Percentiles rank a stretch among this genome's conserved stretches.
Evolutionary conservation across 129 eudicot species (phyloP).

Genomic region (Silybum marianum): DNA sequence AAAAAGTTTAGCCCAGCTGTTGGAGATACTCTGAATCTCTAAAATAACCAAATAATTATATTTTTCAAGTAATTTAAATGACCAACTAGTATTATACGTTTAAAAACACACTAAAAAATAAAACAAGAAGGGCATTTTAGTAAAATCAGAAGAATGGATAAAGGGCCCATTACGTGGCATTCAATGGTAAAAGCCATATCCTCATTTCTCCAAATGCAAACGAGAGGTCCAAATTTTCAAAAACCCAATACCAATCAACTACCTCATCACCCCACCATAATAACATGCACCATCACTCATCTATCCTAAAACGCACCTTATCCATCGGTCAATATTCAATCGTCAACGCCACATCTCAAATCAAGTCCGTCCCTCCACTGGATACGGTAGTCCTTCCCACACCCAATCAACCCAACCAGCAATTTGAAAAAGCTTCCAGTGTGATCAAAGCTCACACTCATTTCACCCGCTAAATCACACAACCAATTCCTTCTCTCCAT

Average conservation of each 20-base stretch:
- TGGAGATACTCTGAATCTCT: too few species aligned
- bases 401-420: constrained; percentile 31
- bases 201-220: constrained; percentile 41
- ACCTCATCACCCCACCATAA: constrained; percentile 18
- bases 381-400: constrained; percentile 23
- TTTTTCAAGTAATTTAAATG: too few species aligned
- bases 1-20: too few species aligned
- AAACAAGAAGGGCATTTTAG: constrained; percentile 1
- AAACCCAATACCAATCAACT: constrained; percentile 15
- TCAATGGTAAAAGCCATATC: constrained; percentile 32
- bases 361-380: background rate
- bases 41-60: too few species aligned
- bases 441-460: constrained; percentile 17
- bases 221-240: constrained; percentile 52
- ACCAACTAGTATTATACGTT: too few species aligned
- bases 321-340: background rate
- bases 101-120: background rate
- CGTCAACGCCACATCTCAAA: background rate
- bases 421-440: constrained; percentile 25
- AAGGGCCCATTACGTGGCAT: constrained; percentile 54
- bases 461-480: background rate
- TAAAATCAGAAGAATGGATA: constrained; percentile 34
- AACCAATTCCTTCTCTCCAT: background rate
- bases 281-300: constrained; percentile 20
- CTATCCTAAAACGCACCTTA: background rate